Percentiles rank a stretch among this genome's conserved stretches.
phyloP scores from a whole-genome alignment of 805 yeast species.

The Yarrowia divulgata region DNA sequence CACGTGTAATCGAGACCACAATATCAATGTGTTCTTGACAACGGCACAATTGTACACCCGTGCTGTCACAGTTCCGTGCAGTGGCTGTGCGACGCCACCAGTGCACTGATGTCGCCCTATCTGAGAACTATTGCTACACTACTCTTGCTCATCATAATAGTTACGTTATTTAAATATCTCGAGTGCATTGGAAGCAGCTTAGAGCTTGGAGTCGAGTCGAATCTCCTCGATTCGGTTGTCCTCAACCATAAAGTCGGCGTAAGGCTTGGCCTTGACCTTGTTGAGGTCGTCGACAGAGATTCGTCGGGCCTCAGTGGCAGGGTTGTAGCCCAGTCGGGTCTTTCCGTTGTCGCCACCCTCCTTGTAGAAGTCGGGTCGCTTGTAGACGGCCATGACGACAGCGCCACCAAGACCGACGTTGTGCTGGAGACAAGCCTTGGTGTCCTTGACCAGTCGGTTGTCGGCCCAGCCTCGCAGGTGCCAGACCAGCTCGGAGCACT shows the following conservation, averaged over 20 bases:
- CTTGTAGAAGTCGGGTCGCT: conserved; percentile 42
- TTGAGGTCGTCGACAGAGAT: conserved; percentile 40
- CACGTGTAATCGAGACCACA: no score
- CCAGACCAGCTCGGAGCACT: conserved; percentile 46
- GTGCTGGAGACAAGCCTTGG: conserved; percentile 45
- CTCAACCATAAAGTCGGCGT: conserved; percentile 39
- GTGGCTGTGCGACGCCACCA: no score
- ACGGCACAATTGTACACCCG: no score
- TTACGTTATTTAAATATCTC: conserved; percentile 19
- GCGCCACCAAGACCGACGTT: conserved; percentile 47
- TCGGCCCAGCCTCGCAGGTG: conserved; percentile 47
- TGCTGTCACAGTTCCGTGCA: no score
- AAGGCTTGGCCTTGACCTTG: conserved; percentile 40
- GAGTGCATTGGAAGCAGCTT: not conserved
- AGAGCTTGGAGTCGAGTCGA: conserved; percentile 37
- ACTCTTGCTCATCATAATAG: not conserved
- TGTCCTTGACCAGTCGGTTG: conserved; percentile 44
- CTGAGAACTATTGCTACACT: no score
- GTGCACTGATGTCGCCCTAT: no score
- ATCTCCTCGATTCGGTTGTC: conserved; percentile 40
- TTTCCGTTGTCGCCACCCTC: conserved; percentile 43
- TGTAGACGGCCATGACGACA: conserved; percentile 44
- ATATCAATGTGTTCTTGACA: no score
- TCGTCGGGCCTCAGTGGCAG: conserved; percentile 44
- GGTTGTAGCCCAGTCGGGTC: conserved; percentile 44